Evolutionary conservation across 2,329 filamentous ascomycete species (phyloP), one percentile per base, ranked within the genome.

Genomic region (Neofusicoccum umdonicola): DNA sequence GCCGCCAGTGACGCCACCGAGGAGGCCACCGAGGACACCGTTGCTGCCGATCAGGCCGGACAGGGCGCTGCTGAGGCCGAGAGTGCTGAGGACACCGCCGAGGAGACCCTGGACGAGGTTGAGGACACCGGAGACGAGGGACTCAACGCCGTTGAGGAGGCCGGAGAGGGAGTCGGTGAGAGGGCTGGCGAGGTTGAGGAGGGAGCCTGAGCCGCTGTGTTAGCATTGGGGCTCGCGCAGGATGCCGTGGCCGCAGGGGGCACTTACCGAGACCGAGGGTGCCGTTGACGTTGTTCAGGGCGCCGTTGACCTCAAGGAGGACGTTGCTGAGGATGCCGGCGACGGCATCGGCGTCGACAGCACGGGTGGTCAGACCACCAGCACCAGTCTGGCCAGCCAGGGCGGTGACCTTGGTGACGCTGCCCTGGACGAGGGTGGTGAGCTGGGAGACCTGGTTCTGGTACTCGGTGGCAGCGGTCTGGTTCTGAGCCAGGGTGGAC

Each of bases 181-280:
- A n/a, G 61, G 61, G n/a, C 31, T 19, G 4, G 47, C 45, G 47
- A 54, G 47, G n/a, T 19, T 19, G 39, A 63, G 61, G 47, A 63
- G 48, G 17, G 61, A 63, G 50, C 39, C 60, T 63, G 27, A 2
- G 15, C 5, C 15, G 13, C 15, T 3, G 3, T 34, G 41, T 58
- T 11, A 58, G 54, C 34, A 37, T 15, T 13, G 4, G 2, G 13
- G 27, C 27, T 15, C 3, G 6, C 13, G 15, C 7, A 3, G 9
- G 15, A n/a, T 8, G 5, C 22, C 2, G 22, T 19, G 11, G 4
- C 17, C 11, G 37, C 31, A 4, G 13, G 19, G n/a, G 12, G 11
- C n/a, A 54, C 60, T 63, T 63, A 63, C 60, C 47, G 37, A 63
- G 61, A 56, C 61, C 61, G 50, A 63, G 48, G 31, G 61, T 45